phyloP scores from a whole-genome alignment of 768 basidiomycete genomes.

The Suillus bovinus region DNA sequence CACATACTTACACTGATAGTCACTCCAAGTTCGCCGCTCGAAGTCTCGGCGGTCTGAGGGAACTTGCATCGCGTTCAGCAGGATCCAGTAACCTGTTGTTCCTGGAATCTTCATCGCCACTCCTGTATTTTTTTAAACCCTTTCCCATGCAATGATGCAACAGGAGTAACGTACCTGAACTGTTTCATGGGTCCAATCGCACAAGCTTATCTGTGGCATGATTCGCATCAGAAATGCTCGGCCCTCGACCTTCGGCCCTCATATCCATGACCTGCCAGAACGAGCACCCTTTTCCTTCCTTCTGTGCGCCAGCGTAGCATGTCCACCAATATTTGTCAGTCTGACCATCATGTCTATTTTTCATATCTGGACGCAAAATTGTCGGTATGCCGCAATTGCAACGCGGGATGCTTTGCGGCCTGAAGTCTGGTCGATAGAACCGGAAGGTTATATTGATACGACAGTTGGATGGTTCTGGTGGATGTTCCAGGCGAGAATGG shows the following conservation, averaged over 20 bases:
- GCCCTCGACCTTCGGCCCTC: constrained; percentile 63
- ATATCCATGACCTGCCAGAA: constrained; percentile 77
- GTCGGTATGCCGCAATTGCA: constrained; percentile 76
- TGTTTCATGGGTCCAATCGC: not conserved
- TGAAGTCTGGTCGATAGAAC: constrained; percentile 83
- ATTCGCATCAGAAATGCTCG: constrained; percentile 38
- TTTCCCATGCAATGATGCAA: not conserved
- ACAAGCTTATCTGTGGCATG: too few relatives aligned
- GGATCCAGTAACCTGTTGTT: not conserved
- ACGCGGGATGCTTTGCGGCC: constrained; percentile 59
- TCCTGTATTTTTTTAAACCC: not conserved
- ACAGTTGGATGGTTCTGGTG: constrained; percentile 53
- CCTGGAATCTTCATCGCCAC: not conserved
- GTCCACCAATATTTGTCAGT: constrained; percentile 71
- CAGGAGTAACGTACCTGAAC: not conserved
- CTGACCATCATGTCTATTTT: constrained; percentile 56
- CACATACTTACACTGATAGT: not conserved
- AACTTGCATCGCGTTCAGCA: not conserved
- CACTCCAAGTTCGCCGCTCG: not conserved
- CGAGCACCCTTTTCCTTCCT: constrained; percentile 79
- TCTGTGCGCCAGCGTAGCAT: constrained; percentile 80
- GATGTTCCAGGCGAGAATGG: constrained; percentile 18
- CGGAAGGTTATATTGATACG: constrained; percentile 88
- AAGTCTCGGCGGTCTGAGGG: not conserved
- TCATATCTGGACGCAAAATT: constrained; percentile 78